Evolutionary conservation across 306 rosid genomes (phyloP).

Genomic region (Quercus parvula): DNA sequence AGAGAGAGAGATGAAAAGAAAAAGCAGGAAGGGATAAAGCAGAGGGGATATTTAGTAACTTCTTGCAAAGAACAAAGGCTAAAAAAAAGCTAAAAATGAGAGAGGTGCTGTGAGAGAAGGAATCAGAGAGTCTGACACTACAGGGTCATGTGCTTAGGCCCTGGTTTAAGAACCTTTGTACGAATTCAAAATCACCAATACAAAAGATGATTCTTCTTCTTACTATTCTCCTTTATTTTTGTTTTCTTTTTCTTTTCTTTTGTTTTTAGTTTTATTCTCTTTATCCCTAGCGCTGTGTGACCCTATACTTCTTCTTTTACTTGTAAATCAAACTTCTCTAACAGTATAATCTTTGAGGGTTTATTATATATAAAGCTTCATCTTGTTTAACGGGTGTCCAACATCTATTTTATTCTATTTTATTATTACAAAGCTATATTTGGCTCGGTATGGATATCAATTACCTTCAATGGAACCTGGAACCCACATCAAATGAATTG

Average conservation of each 20-base stretch:
- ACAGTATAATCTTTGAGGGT: slow-evolving; percentile 23
- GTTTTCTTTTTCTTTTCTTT: slow-evolving; percentile 24
- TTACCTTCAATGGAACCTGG: background rate
- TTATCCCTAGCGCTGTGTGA: slow-evolving; percentile 3
- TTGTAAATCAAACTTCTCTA: slow-evolving; percentile 26
- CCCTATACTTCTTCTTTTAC: slow-evolving; percentile 28
- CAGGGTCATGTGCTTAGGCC: slow-evolving; percentile 90
- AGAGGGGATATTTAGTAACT: slow-evolving; percentile 67
- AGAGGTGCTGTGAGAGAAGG: slow-evolving; percentile 52
- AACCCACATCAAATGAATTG: too few species aligned
- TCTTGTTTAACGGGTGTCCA: slow-evolving; percentile 25
- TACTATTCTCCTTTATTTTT: slow-evolving; percentile 22
- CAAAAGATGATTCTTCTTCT: slow-evolving; percentile 83
- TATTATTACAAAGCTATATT: slow-evolving; percentile 10
- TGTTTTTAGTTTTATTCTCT: slow-evolving; percentile 28
- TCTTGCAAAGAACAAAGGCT: slow-evolving; percentile 81
- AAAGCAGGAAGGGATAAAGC: slow-evolving; percentile 63
- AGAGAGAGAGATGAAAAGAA: slow-evolving; percentile 25
- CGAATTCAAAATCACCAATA: slow-evolving; percentile 70
- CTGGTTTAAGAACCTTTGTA: slow-evolving; percentile 60
- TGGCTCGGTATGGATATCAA: background rate
- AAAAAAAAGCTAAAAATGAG: slow-evolving; percentile 35
- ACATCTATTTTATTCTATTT: background rate
- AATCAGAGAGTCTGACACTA: slow-evolving; percentile 76
- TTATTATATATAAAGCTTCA: slow-evolving; percentile 14